Evolutionary conservation across 306 rosid species (phyloP), one percentile per base, ranked within the genome.

Genomic region (Vicia faba): DNA sequence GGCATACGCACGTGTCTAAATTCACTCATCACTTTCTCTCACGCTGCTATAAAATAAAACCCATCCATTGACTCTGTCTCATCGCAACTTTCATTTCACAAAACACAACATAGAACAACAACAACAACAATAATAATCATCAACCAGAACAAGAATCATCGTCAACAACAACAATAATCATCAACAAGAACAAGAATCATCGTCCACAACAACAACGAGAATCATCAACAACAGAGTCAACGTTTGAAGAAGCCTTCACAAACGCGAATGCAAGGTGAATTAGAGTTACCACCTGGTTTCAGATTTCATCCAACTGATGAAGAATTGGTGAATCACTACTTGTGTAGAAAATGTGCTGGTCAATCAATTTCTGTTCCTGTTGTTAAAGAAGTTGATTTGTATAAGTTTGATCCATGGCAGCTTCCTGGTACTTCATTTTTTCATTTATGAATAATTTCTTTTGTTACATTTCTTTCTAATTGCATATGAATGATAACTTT

Each of bases 231-330:
- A 1, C 31, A 31, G 2, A 16, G 14, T 11, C 49, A 8, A 23
- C 62, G 23, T 12, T 71, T 62, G 15, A 29, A 33, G 38, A 25
- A 63, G 23, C 23, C n/a, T 61, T 33, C 14, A 49, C 11, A 64
- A 4, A 58, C 23, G 13, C 18, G 25, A 72, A 91, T 84, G 95
- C 69, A 71, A 61, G 26, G 87, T 11, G 85, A 76, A 51, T 6
- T 89, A 46, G 88, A 74, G 25, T 78, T 89, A 18, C 97, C 99
- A 0, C 86, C 99, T 3, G 97, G 99, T 7, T 93, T 93, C 90
- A 84, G 97, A 72, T 93, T 93, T 64, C 99, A 89, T 77, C 99
- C 99, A 0, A 89, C 97, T 0, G 99, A 93, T 41, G 99, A 90
- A 7, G 99, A 90, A 69, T 53, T 93, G 56, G 97, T 93, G 62